phyloP scores from a whole-genome alignment of 495 filamentous ascomycete genomes.

The Penicillium taxi region DNA sequence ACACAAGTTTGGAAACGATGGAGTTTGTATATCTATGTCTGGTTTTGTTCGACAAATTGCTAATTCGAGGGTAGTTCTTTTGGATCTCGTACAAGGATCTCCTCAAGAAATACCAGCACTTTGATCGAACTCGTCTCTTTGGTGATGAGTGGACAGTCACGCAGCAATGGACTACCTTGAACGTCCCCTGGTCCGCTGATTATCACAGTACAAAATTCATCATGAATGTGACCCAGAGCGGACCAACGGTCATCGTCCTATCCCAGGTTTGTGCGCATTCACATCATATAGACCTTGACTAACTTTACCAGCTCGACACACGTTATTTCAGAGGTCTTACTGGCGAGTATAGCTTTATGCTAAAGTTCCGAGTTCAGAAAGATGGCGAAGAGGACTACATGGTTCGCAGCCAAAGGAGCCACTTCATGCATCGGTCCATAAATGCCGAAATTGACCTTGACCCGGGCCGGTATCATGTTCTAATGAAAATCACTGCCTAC shows the following conservation, averaged over 20 bases:
- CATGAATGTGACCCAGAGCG: constrained; percentile 55
- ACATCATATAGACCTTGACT: background rate
- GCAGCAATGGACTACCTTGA: constrained; percentile 76
- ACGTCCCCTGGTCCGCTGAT: constrained; percentile 77
- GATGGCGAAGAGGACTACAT: constrained; percentile 77
- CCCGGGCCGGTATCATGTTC: constrained; percentile 68
- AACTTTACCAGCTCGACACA: constrained; percentile 52
- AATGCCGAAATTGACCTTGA: constrained; percentile 77
- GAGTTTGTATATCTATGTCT: constrained; percentile 35
- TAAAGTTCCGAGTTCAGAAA: constrained; percentile 77
- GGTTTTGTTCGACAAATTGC: background rate
- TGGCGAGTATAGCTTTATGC: constrained; percentile 71
- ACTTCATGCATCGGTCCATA: constrained; percentile 67
- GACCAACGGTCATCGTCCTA: constrained; percentile 71
- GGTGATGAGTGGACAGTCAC: constrained; percentile 74
- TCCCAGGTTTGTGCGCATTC: constrained; percentile 44
- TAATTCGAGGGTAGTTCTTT: constrained; percentile 40
- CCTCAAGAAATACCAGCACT: constrained; percentile 69
- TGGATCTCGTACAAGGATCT: constrained; percentile 76
- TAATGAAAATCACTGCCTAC: constrained; percentile 71
- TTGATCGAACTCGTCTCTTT: constrained; percentile 86
- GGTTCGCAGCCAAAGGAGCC: constrained; percentile 64
- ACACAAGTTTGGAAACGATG: constrained; percentile 86
- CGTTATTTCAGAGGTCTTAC: constrained; percentile 78
- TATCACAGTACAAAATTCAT: constrained; percentile 80